These are phyloP conservation scores for Candida morakotiae DNA, from an alignment of 805 yeast genomes.

Conservation along the genomic window DNA sequence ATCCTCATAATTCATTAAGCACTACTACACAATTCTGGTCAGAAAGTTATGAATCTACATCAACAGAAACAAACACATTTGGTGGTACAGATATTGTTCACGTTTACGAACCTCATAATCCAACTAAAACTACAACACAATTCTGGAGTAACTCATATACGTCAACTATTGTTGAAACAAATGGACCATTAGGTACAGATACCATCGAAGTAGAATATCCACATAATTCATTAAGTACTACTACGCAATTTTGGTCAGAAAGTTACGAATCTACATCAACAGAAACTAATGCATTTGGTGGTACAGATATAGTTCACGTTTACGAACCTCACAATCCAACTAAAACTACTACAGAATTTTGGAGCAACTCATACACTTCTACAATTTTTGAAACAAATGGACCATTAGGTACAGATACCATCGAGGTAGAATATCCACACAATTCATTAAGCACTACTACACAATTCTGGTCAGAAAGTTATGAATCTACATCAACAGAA, in stretches of 20 bases:
- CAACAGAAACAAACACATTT: slow-evolving; percentile 4
- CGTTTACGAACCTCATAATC: slow-evolving; percentile 7
- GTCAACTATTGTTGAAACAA: not conserved
- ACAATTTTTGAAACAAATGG: not conserved
- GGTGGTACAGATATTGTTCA: slow-evolving; percentile 10
- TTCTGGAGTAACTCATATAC: not conserved
- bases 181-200: not conserved
- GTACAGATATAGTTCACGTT: not conserved
- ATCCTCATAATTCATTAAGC: not conserved
- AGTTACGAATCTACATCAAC: not conserved
- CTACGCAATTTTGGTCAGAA: not conserved
- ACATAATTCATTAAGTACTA: not conserved
- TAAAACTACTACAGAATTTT: not conserved
- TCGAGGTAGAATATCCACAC: slow-evolving; percentile 10
- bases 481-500: not conserved
- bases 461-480: not conserved
- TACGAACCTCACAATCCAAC: not conserved
- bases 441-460: not conserved
- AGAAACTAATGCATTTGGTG: not conserved
- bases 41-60: not conserved
- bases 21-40: slow-evolving; percentile 1
- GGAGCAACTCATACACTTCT: not conserved
- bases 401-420: slow-evolving; percentile 2
- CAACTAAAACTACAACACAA: not conserved
- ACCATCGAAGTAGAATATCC: not conserved